Evolutionary conservation across 1,284 basidiomycete genomes (phyloP), one percentile per base, ranked within the genome.

Genomic region (Amylostereum areolatum): DNA sequence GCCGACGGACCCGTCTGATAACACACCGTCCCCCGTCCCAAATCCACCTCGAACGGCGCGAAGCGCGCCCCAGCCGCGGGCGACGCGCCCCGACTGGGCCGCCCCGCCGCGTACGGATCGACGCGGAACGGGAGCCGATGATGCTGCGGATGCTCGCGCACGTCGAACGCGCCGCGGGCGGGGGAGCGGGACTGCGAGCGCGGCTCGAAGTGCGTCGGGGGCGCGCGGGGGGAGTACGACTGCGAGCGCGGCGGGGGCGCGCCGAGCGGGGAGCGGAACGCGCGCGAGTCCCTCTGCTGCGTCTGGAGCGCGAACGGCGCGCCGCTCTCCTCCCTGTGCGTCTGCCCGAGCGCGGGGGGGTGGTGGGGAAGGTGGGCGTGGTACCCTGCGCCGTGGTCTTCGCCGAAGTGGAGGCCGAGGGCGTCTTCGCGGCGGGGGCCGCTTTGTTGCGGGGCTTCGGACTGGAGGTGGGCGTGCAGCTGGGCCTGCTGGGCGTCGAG

Each of bases 401-500:
- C 62, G 60, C 12, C 69, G 63, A 2, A 67, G 64, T 2, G 62
- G 39, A 46, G 68, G 63, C 47, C 68, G 66, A 50, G 10, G 48
- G 31, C 66, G 66, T 6, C 61, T 43, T 29, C 34, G 66, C 29
- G 65, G 18, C 18, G 18, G 18, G 18, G 18, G 18, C 18, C 18
- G 18, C 18, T 18, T 18, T 18, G 18, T 18, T 18, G 47, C 46
- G 45, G 55, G n/a, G 28, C 25, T 42, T 18, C 52, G 53, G 32
- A 62, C 64, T 3, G 71, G 73, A 3, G 75, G 71, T 8, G 55
- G 51, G 12, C 43, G 46, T 27, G 36, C 24, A 30, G 54, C 66
- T 54, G 30, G 47, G 9, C 9, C n/a, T 8, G 9, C 60, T 83
- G 77, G 3, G 57, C 58, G 3, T 75, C 65, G 43, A 89, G 75